Evolutionary conservation across 768 basidiomycete genomes (phyloP), one percentile per base, ranked within the genome.

Genomic region (Lactarius evosmus): DNA sequence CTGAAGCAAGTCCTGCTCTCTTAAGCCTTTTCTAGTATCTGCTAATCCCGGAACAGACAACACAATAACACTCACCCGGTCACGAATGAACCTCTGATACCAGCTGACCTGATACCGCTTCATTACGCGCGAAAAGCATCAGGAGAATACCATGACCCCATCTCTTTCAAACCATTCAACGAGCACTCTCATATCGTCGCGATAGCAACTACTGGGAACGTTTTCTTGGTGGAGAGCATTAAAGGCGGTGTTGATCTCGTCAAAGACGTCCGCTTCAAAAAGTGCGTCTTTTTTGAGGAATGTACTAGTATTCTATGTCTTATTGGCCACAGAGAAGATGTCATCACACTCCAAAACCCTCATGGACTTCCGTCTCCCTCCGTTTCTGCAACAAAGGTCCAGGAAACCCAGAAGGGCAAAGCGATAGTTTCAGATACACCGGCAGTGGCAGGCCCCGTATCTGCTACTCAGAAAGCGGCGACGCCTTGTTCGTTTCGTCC

Each of bases 81-180:
- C 29, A 92, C 91, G 1, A 85, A 89, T 71, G 85, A 85, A 58
- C 79, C 86, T 6, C 77, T 92, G n/a, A 72, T 76, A 3, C 88
- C 91, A 0, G 79, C 85, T 7, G 88, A 91, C 64, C 82, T 94
- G 60, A 88, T 93, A 52, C 82, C 83, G n/a, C 80, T 93, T 33
- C 82, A 91, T 71, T 94, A 93, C 71, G 85, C 87, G 1, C 82
- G 93, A 66, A 95, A 95, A 74, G 78, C 90, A 3, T 85, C 93
- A 29, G 90, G 90, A 41, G 90, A 94, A 74, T 84, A 92, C 14
- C 89, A 97, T 73, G 97, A 99, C 74, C 97, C 97, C 0, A 94
- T 99, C 50, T 93, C 94, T 3, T 99, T 96, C 84, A 98, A 98
- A 74, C 89, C 92, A 2, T 97, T 99, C 81, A 95, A 83, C 72